phyloP scores from a whole-genome alignment of 1,284 basidiomycete species.

The Sporisorium reilianum region DNA sequence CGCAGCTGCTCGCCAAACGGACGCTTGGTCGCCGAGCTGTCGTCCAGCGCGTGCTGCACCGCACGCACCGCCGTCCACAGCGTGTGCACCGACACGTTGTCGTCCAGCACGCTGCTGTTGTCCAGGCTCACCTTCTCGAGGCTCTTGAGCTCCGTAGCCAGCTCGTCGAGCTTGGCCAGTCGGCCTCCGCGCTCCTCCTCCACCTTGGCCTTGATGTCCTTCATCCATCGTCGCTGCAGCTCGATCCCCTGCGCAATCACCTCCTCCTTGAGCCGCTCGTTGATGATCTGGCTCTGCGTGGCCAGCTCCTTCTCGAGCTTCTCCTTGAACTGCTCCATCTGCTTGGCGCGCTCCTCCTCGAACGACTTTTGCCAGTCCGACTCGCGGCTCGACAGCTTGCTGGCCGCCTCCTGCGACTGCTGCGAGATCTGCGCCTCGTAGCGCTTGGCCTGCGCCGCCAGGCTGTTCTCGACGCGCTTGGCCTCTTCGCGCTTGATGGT shows the following conservation, averaged over 20 bases:
- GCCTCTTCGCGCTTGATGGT: conserved; percentile 85
- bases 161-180: conserved; percentile 91
- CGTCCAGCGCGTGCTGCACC: conserved; percentile 71
- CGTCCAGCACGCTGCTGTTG: conserved; percentile 88
- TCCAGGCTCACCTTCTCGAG: conserved; percentile 90
- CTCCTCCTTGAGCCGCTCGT: conserved; percentile 86
- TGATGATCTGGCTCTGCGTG: conserved; percentile 91
- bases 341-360: conserved; percentile 80
- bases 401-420: conserved; percentile 84
- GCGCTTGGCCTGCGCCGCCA: conserved; percentile 75
- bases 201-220: conserved; percentile 93
- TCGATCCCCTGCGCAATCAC: conserved; percentile 97
- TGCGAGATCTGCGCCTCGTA: conserved; percentile 86
- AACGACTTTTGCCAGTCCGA: conserved; percentile 86
- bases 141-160: conserved; percentile 88
- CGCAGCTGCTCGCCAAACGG: conserved; percentile 91
- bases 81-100: conserved; percentile 86
- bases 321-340: conserved; percentile 83
- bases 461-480: conserved; percentile 78
- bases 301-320: conserved; percentile 88
- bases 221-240: conserved; percentile 94
- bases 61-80: conserved; percentile 72
- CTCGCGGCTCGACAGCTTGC: conserved; percentile 86
- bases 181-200: conserved; percentile 96
- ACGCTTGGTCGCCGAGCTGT: conserved; percentile 75